Percentiles rank a stretch among this genome's conserved stretches.
These are phyloP conservation scores for Phytopythium ostracodes DNA, from an alignment of 352 stramenopile genomes.

Conservation along the genomic window DNA sequence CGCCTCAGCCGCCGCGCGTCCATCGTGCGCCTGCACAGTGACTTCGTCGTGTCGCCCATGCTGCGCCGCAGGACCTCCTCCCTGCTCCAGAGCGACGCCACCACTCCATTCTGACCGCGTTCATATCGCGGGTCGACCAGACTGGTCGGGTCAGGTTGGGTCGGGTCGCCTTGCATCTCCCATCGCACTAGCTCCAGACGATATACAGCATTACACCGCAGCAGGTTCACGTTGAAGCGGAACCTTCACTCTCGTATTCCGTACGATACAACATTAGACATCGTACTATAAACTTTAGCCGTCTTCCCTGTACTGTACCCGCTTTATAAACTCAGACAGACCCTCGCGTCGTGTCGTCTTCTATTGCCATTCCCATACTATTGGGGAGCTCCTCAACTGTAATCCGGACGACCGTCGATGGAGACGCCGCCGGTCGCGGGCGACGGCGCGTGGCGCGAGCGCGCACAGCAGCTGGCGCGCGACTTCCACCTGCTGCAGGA, in stretches of 20 bases:
- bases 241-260: background rate
- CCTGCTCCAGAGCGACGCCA: slow-evolving; percentile 5
- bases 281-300: background rate
- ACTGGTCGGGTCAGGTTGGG: too few relatives aligned
- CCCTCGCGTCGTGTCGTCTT: background rate
- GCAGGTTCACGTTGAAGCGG: background rate
- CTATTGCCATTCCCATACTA: too few relatives aligned
- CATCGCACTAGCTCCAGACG: background rate
- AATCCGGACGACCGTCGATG: too few relatives aligned
- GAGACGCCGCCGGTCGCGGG: background rate
- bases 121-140: too few relatives aligned
- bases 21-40: slow-evolving; percentile 13
- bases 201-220: too few relatives aligned
- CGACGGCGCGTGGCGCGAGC: slow-evolving; percentile 6
- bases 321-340: background rate
- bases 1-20: slow-evolving; percentile 13
- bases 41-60: slow-evolving; percentile 16
- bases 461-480: slow-evolving; percentile 20
- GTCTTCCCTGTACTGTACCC: too few relatives aligned
- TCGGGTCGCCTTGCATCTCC: too few relatives aligned
- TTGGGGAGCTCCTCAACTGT: too few relatives aligned
- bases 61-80: slow-evolving; percentile 8
- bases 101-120: slow-evolving; percentile 8
- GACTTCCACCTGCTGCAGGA: slow-evolving; percentile 30
- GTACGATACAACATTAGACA: too few relatives aligned